Evolutionary conservation across 176 grass and related monocot genomes (phyloP), one percentile per base, ranked within the genome.

Genomic region (Alloteropsis semialata): DNA sequence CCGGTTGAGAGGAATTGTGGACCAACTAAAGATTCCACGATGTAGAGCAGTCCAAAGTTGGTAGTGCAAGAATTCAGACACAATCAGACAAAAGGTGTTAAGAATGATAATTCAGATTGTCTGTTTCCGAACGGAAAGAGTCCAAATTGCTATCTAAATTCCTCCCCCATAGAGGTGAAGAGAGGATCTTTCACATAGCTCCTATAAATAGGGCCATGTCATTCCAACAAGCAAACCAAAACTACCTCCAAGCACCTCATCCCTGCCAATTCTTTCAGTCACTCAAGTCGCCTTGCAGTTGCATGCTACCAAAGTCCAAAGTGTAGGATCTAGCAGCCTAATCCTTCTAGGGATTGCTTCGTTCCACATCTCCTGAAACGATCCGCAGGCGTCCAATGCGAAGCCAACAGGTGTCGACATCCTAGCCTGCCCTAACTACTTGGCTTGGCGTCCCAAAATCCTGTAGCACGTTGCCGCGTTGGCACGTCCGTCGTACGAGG

Each of bases 191-290:
- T 76, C 65, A 21, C 55, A 25, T 2, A 16, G 55, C 18, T 32
- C 65, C 14, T 82, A 90, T 86, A 86, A 41, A 56, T 65, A 82
- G 28, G 28, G 24, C 36, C 71, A 71, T 19, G 51, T 42, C 72
- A 82, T 24, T 86, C 83, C 88, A 72, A 82, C 83, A 66, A 33
- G 34, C 78, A 86, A 86, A 90, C 78, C 78, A 90, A 90, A 90
- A 82, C 88, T 72, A 39, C 61, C 29, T 29, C 6, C 2, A 82
- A 69, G 39, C 54, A 48, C 68, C 69, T 50, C 22, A 46, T 37
- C 39, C 21, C 69, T 74, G 53, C 56, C 27, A 77, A 62, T 58
- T 67, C 48, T 54, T 48, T 39, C 30, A 32, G 12, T 49, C 30
- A 32, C 17, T 49, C 69, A 5, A 48, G 7, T 70, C 24, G 10